Evolutionary conservation across 805 yeast genomes (phyloP).

Genomic region (Jamesozyma spencerorum): DNA sequence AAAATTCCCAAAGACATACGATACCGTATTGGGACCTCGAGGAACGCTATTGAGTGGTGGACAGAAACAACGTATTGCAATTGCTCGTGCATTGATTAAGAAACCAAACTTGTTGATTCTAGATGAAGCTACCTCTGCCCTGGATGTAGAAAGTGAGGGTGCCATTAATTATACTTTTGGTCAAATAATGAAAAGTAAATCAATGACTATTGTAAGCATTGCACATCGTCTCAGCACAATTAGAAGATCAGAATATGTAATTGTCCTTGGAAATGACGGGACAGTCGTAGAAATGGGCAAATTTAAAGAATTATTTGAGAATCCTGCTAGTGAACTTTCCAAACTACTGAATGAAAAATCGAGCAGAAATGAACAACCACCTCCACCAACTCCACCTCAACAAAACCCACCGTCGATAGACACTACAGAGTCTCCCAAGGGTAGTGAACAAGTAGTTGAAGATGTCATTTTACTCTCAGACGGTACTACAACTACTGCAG

Average conservation of each 20-base stretch:
- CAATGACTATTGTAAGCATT: slow-evolving; percentile 75
- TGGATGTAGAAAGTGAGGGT: slow-evolving; percentile 64
- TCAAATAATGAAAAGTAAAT: slow-evolving; percentile 45
- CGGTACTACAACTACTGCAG: too few species aligned
- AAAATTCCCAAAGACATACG: slow-evolving; percentile 53
- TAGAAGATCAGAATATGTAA: slow-evolving; percentile 70
- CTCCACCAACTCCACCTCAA: too few species aligned
- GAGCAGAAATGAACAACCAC: slow-evolving; percentile 9
- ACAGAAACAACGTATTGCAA: slow-evolving; percentile 77
- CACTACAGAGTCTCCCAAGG: neutral
- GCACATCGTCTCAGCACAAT: slow-evolving; percentile 93
- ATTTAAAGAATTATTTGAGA: slow-evolving; percentile 46
- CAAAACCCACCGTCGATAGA: neutral
- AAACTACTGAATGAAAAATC: slow-evolving; percentile 33
- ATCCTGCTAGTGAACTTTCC: slow-evolving; percentile 34
- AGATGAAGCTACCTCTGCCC: slow-evolving; percentile 87
- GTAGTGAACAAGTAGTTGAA: neutral
- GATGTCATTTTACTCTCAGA: neutral
- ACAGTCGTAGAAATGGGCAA: slow-evolving; percentile 68
- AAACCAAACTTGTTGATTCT: slow-evolving; percentile 62
- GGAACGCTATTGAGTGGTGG: slow-evolving; percentile 76
- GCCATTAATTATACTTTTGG: slow-evolving; percentile 77
- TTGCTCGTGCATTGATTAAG: slow-evolving; percentile 75
- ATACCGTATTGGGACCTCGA: slow-evolving; percentile 63
- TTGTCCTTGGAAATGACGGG: slow-evolving; percentile 77